Evolutionary conservation across 2,329 filamentous ascomycete genomes (phyloP).

Genomic region (Pseudomassariella vexata): DNA sequence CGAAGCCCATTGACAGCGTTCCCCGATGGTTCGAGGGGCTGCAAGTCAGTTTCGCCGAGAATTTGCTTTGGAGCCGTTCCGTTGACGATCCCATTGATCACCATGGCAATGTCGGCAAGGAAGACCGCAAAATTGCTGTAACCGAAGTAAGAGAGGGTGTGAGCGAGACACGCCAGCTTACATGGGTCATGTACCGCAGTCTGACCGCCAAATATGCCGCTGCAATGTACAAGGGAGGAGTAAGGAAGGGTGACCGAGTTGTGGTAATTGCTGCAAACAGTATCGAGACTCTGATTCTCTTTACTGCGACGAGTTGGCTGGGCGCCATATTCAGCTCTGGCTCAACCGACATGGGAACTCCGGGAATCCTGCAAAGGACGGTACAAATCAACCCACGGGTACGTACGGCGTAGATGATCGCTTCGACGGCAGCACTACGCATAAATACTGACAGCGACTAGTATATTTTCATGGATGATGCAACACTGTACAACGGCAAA

Average conservation of each 20-base stretch:
- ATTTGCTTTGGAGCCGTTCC: slow-evolving; percentile 59
- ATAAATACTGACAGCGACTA: slow-evolving; percentile 16
- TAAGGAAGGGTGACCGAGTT: slow-evolving; percentile 66
- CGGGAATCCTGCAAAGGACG: slow-evolving; percentile 69
- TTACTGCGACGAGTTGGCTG: slow-evolving; percentile 63
- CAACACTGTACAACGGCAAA: slow-evolving; percentile 73
- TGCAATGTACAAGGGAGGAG: slow-evolving; percentile 61
- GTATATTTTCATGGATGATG: slow-evolving; percentile 81
- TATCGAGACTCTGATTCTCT: slow-evolving; percentile 66
- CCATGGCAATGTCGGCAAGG: slow-evolving; percentile 55
- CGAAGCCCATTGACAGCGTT: slow-evolving; percentile 61
- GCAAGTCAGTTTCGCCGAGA: slow-evolving; percentile 73
- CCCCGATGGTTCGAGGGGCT: slow-evolving; percentile 76
- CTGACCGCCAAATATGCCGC: slow-evolving; percentile 55
- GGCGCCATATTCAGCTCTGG: slow-evolving; percentile 72
- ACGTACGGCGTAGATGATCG: slow-evolving; percentile 8
- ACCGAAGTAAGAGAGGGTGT: slow-evolving; percentile 69
- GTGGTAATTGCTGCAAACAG: slow-evolving; percentile 72
- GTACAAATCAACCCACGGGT: slow-evolving; percentile 69
- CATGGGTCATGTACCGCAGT: slow-evolving; percentile 60
- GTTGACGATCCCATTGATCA: slow-evolving; percentile 33
- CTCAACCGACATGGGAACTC: slow-evolving; percentile 78
- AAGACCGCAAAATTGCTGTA: slow-evolving; percentile 63
- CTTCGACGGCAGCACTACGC: not conserved
- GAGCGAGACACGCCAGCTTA: slow-evolving; percentile 48